phyloP scores from a whole-genome alignment of 192 early-diverging fungal genomes.

The Pilobolus umbonatus region DNA sequence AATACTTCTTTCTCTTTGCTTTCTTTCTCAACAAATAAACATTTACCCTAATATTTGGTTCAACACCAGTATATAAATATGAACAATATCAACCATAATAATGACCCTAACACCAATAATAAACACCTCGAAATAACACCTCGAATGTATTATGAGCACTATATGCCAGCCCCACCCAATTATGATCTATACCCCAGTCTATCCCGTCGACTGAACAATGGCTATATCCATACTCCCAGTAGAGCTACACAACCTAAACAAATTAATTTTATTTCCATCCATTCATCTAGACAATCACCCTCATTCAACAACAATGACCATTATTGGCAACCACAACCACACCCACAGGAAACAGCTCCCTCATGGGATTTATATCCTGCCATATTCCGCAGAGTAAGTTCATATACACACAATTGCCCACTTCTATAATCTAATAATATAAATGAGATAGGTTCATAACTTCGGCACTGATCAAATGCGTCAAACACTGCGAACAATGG shows the following conservation, averaged over 20 bases:
- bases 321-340: slow-evolving; percentile 5
- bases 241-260: slow-evolving; percentile 5
- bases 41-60: not conserved
- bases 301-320: slow-evolving; percentile 2
- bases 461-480: slow-evolving; percentile 31
- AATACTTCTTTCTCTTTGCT: not conserved
- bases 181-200: slow-evolving; percentile 32
- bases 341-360: not conserved
- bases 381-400: slow-evolving; percentile 25
- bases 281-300: not conserved
- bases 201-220: slow-evolving; percentile 24
- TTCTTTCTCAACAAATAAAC: slow-evolving; percentile 7
- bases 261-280: slow-evolving; percentile 15
- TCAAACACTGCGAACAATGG: slow-evolving; percentile 28
- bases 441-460: slow-evolving; percentile 21
- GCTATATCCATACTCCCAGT: slow-evolving; percentile 15
- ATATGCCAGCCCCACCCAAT: slow-evolving; percentile 16
- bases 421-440: not conserved
- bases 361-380: slow-evolving; percentile 27
- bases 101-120: not conserved
- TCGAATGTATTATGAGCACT: slow-evolving; percentile 26
- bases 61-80: slow-evolving; percentile 17
- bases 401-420: not conserved
- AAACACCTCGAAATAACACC: slow-evolving; percentile 21
- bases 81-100: too few relatives aligned